These are phyloP conservation scores for Samsoniella hepiali DNA, from an alignment of 2,329 filamentous ascomycete species.

Conservation along the genomic window DNA sequence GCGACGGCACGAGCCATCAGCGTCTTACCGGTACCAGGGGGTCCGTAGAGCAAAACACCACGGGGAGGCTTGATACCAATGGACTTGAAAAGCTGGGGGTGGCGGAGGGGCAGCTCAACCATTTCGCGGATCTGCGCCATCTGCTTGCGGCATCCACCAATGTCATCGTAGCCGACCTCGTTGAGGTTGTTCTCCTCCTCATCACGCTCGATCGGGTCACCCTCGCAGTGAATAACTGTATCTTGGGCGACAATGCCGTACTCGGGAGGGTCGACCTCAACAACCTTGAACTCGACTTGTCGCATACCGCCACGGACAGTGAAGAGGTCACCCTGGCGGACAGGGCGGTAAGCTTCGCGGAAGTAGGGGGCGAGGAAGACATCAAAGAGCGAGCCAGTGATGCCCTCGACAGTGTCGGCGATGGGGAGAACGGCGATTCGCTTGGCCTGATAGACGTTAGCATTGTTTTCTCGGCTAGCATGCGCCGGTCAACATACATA, in stretches of 20 bases:
- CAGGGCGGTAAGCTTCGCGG: conserved; percentile 96
- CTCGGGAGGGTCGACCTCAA: conserved; percentile 96
- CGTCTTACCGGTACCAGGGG: conserved; percentile 98
- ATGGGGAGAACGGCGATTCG: conserved; percentile 97
- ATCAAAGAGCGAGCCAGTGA: conserved; percentile 96
- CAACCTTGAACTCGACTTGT: conserved; percentile 99
- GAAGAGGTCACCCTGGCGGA: conserved; percentile 96
- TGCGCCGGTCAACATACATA: conserved; percentile 65
- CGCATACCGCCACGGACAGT: conserved; percentile 97
- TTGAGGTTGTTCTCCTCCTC: conserved; percentile 99
- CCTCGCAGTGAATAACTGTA: conserved; percentile 98
- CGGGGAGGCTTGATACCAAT: conserved; percentile 99
- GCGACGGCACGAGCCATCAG: conserved; percentile 98
- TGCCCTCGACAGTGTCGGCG: conserved; percentile 94
- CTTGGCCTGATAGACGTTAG: conserved; percentile 68
- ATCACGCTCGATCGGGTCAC: conserved; percentile 89
- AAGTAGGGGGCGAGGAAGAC: conserved; percentile 99
- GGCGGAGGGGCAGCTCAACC: conserved; percentile 92
- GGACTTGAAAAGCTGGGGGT: conserved; percentile 99
- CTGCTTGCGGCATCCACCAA: conserved; percentile 98
- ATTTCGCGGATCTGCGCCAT: conserved; percentile 99
- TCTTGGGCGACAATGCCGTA: conserved; percentile 99
- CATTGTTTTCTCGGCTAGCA: conserved; percentile 20
- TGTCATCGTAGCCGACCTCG: conserved; percentile 98
- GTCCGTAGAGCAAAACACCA: conserved; percentile 94